A percentile compares a stretch with the other conserved stretches of the same genome.
Evolutionary conservation across 768 basidiomycete genomes (phyloP).

Genomic region (Omphalotus guepiniiformis): DNA sequence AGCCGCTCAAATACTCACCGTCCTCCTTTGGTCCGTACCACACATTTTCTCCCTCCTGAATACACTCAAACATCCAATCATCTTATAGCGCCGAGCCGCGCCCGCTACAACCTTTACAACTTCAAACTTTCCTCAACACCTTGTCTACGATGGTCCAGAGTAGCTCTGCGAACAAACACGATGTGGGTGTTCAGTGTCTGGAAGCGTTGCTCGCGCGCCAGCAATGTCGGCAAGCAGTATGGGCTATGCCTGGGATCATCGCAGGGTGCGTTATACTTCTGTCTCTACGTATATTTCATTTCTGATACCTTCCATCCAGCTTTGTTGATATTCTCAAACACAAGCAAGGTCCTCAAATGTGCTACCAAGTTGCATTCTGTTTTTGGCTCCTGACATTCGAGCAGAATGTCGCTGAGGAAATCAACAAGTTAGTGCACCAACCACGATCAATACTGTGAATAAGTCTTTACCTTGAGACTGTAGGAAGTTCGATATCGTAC

Average conservation of each 20-base stretch:
- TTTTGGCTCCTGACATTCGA: conserved; percentile 96
- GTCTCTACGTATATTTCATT: background rate
- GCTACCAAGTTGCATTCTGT: conserved; percentile 90
- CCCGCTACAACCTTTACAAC: conserved; percentile 44
- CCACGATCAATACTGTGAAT: background rate
- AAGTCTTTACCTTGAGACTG: background rate
- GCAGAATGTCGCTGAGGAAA: conserved; percentile 73
- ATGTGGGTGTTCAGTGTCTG: conserved; percentile 88
- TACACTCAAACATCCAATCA: background rate
- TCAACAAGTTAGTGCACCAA: conserved; percentile 66
- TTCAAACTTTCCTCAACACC: conserved; percentile 55
- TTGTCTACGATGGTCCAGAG: conserved; percentile 62
- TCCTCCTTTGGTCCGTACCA: conserved; percentile 66
- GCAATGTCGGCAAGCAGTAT: conserved; percentile 75
- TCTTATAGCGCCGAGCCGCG: conserved; percentile 44
- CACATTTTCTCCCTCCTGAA: conserved; percentile 8
- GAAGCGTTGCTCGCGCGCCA: conserved; percentile 81
- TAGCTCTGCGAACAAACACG: conserved; percentile 62
- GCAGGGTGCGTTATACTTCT: conserved; percentile 50
- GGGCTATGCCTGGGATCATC: conserved; percentile 67
- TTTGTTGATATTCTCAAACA: conserved; percentile 79
- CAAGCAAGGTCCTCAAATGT: conserved; percentile 87
- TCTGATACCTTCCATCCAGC: conserved; percentile 33
- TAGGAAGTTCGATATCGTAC: conserved; percentile 89
- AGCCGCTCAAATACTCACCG: conserved; percentile 79